A percentile compares a stretch with the other conserved stretches of the same genome.
These are phyloP conservation scores for Fusarium xyrophilum DNA, from an alignment of 2,329 filamentous ascomycete genomes.

Conservation along the genomic window DNA sequence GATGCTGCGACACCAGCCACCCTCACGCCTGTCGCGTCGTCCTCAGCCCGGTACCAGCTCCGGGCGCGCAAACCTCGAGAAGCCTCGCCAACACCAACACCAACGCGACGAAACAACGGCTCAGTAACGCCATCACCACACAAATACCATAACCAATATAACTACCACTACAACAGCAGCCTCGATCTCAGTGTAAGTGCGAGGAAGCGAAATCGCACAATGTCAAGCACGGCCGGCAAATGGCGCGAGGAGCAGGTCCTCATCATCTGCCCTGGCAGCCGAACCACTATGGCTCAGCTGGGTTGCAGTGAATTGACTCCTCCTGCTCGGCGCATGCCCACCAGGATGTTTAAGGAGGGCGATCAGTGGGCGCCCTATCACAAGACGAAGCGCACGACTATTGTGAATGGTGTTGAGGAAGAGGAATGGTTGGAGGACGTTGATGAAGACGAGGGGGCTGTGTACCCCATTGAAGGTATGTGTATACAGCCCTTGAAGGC, in stretches of 20 bases:
- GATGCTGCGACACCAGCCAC: constrained; percentile 23
- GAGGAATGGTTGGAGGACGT: constrained; percentile 88
- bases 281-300: constrained; percentile 88
- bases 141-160: constrained; percentile 7
- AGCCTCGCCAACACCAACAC: constrained; percentile 30
- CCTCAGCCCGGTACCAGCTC: constrained; percentile 36
- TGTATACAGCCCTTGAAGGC: constrained; percentile 42
- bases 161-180: neutral
- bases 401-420: constrained; percentile 56
- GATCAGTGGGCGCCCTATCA: constrained; percentile 79
- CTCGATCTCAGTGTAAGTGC: neutral
- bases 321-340: constrained; percentile 83
- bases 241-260: constrained; percentile 71
- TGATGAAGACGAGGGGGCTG: constrained; percentile 84
- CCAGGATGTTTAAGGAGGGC: constrained; percentile 92
- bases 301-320: constrained; percentile 91
- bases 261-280: constrained; percentile 82
- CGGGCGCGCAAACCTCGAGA: constrained; percentile 38
- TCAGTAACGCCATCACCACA: constrained; percentile 14
- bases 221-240: constrained; percentile 65
- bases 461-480: constrained; percentile 79
- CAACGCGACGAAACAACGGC: constrained; percentile 32
- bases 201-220: constrained; percentile 43
- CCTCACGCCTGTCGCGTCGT: constrained; percentile 24
- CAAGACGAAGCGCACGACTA: constrained; percentile 70